Conservation (phyloP, 2,329 filamentous ascomycete genomes). For the Balansia obtecta region DNA sequence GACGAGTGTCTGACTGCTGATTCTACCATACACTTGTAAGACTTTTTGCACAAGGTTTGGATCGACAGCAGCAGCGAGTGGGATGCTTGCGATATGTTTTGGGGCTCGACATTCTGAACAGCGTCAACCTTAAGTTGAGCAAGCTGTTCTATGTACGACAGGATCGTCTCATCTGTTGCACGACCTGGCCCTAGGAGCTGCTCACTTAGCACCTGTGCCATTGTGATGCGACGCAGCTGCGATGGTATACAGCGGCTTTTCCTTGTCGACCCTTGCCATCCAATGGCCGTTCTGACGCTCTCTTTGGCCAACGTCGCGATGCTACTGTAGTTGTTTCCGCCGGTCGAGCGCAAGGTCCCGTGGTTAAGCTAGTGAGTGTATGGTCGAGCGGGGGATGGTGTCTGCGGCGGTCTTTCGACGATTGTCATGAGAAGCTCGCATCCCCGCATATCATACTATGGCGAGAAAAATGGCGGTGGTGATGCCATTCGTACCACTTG, state of each 20-base stretch:
- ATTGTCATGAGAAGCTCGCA: no score
- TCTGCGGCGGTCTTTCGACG: no score
- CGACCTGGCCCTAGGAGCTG: constrained; percentile 18
- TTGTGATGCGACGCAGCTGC: constrained; percentile 7
- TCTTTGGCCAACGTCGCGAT: neutral
- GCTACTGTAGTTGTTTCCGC: no score
- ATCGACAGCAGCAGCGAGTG: constrained; percentile 74
- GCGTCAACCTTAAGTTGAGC: constrained; percentile 64
- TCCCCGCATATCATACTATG: no score
- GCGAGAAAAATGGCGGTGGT: no score
- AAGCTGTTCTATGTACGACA: constrained; percentile 65
- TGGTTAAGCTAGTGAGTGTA: no score
- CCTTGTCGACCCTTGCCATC: neutral
- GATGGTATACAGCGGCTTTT: neutral
- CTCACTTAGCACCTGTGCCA: constrained; percentile 26
- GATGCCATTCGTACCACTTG: no score
- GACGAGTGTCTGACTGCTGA: constrained; percentile 69
- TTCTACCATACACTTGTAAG: constrained; percentile 71
- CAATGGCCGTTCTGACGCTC: neutral
- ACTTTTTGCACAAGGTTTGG: constrained; percentile 80
- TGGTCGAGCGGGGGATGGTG: no score
- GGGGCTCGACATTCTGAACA: constrained; percentile 62
- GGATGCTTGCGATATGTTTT: constrained; percentile 66
- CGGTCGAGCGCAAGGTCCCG: no score
- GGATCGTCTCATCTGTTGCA: constrained; percentile 37